Evolutionary conservation across 2,329 filamentous ascomycete species (phyloP).

Genomic region (Fusarium oxysporum): DNA sequence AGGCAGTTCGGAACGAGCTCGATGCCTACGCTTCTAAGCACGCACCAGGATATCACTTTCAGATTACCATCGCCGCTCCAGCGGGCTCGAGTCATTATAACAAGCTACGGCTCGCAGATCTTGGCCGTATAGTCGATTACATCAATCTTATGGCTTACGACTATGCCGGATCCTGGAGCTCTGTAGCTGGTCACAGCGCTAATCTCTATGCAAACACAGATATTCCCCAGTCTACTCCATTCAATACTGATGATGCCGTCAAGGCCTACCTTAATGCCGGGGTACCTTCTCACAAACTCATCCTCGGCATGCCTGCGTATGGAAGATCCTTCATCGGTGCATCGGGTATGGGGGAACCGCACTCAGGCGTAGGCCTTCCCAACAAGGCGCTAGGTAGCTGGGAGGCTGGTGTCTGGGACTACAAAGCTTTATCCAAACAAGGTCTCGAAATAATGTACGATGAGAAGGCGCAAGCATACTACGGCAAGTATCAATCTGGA

Average conservation of each 20-base stretch:
- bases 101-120: conserved; percentile 57
- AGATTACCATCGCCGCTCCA: conserved; percentile 62
- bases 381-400: conserved; percentile 64
- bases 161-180: conserved; percentile 76
- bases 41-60: conserved; percentile 57
- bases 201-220: conserved; percentile 70
- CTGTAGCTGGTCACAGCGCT: conserved; percentile 71
- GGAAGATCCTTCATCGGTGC: conserved; percentile 72
- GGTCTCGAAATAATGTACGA: conserved; percentile 70
- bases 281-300: conserved; percentile 73
- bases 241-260: conserved; percentile 73
- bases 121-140: conserved; percentile 62
- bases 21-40: conserved; percentile 58
- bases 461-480: conserved; percentile 68
- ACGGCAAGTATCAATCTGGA: conserved; percentile 71
- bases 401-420: conserved; percentile 82
- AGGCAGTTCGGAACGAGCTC: conserved; percentile 56
- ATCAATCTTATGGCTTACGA: conserved; percentile 80
- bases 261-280: conserved; percentile 71
- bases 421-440: conserved; percentile 76
- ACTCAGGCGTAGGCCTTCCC: conserved; percentile 67
- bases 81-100: conserved; percentile 61
- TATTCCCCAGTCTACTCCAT: conserved; percentile 71
- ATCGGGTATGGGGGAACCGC: conserved; percentile 32
- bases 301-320: conserved; percentile 83